Conservation (phyloP, 257 asterid genomes). For the Solanum sitiens region DNA sequence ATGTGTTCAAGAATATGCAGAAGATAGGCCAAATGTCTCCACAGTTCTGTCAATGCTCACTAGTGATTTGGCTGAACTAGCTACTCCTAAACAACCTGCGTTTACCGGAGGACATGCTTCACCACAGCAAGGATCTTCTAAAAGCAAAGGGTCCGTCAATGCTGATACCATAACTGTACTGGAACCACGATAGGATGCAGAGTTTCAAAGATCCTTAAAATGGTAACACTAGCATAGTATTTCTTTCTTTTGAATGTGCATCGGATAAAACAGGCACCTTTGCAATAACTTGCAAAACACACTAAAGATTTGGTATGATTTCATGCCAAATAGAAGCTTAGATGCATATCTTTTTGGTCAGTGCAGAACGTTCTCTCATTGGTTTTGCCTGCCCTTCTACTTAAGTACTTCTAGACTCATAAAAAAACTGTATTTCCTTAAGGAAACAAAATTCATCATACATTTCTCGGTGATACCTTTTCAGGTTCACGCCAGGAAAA, state of each 20-base stretch:
- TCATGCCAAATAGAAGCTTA: slow-evolving; percentile 42
- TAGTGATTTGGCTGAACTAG: neutral
- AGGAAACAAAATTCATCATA: neutral
- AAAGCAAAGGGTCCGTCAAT: slow-evolving; percentile 20
- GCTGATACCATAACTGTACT: slow-evolving; percentile 20
- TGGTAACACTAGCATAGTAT: neutral
- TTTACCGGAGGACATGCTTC: slow-evolving; percentile 9
- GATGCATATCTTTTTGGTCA: slow-evolving; percentile 37
- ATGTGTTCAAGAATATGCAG: slow-evolving; percentile 33
- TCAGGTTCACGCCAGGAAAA: slow-evolving; percentile 8
- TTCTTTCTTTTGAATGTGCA: too few species aligned
- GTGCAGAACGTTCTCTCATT: slow-evolving; percentile 1
- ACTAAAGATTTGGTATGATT: too few species aligned
- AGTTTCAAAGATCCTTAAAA: neutral
- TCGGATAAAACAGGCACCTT: too few species aligned
- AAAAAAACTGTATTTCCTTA: neutral
- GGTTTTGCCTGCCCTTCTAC: neutral
- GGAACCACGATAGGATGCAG: slow-evolving; percentile 23
- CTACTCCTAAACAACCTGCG: slow-evolving; percentile 31
- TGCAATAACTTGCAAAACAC: too few species aligned
- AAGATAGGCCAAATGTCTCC: slow-evolving; percentile 42
- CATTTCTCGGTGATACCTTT: neutral
- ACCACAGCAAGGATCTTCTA: slow-evolving; percentile 17
- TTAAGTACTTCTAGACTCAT: neutral
- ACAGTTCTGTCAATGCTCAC: slow-evolving; percentile 41